phyloP scores from a whole-genome alignment of 495 filamentous ascomycete species.

The Xylaria grammica region DNA sequence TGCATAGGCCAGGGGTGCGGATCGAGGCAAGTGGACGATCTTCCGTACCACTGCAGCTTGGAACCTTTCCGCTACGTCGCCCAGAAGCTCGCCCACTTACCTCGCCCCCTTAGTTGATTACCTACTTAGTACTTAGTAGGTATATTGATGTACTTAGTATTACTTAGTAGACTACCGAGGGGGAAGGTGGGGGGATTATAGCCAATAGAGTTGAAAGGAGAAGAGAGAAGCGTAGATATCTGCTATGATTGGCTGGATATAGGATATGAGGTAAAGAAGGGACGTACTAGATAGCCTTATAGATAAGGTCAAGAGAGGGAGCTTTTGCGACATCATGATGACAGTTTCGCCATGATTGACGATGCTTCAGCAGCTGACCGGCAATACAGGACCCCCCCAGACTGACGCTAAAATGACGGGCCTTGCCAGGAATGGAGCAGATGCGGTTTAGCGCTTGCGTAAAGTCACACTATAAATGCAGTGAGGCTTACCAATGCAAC shows the following conservation, averaged over 20 bases:
- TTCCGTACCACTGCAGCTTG: constrained; percentile 21
- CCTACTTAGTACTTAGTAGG: no score
- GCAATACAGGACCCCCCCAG: background rate
- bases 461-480: background rate
- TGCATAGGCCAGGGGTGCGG: constrained; percentile 20
- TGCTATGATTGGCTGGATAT: background rate
- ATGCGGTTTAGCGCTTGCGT: background rate
- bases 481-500: constrained; percentile 8
- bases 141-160: no score
- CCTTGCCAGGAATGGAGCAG: constrained; percentile 4
- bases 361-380: background rate
- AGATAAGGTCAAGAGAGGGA: constrained; percentile 4
- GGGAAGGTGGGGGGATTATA: no score
- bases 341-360: constrained; percentile 2
- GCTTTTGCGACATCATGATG: constrained; percentile 11
- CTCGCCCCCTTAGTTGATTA: no score
- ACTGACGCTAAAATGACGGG: constrained; percentile 12
- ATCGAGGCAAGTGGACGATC: constrained; percentile 20
- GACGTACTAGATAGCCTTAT: background rate
- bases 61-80: no score
- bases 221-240: background rate
- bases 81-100: no score
- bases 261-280: background rate
- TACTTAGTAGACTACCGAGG: no score
- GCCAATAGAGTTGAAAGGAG: background rate